Conservation (phyloP, 140 eudicot genomes). For the Stevia rebaudiana region DNA sequence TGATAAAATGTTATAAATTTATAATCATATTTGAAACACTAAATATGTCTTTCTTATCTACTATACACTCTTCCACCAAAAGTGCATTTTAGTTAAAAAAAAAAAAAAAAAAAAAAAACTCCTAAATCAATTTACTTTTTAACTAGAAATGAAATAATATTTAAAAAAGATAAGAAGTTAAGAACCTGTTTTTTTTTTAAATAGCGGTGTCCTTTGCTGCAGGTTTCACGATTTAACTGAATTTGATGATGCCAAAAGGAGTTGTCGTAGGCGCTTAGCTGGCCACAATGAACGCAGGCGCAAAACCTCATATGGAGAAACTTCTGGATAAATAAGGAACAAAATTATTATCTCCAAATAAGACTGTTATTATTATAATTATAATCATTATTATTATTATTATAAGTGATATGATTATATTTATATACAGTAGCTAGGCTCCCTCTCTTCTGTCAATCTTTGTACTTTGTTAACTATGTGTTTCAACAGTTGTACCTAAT, state of each 20-base stretch:
- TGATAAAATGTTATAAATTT: too few species aligned
- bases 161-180: neutral
- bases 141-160: too few species aligned
- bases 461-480: slow-evolving; percentile 13
- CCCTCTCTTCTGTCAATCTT: slow-evolving; percentile 51
- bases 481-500: slow-evolving; percentile 7
- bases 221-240: slow-evolving; percentile 43
- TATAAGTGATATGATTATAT: too few species aligned
- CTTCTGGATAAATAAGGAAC: slow-evolving; percentile 16
- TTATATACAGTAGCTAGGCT: slow-evolving; percentile 22
- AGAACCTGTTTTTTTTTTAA: neutral
- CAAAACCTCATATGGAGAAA: slow-evolving; percentile 34
- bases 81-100: too few species aligned
- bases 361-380: neutral
- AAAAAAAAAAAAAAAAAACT: too few species aligned
- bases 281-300: slow-evolving; percentile 43
- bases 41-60: too few species aligned
- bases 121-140: too few species aligned
- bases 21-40: too few species aligned
- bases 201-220: slow-evolving; percentile 11
- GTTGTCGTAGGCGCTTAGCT: slow-evolving; percentile 44
- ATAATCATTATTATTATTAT: too few species aligned
- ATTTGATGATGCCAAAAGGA: slow-evolving; percentile 40
- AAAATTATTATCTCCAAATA: neutral
- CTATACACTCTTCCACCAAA: too few species aligned